Percentiles rank a stretch among this genome's conserved stretches.
phyloP scores from a whole-genome alignment of 2,329 filamentous ascomycete genomes.

The Aspergillus tamarii region DNA sequence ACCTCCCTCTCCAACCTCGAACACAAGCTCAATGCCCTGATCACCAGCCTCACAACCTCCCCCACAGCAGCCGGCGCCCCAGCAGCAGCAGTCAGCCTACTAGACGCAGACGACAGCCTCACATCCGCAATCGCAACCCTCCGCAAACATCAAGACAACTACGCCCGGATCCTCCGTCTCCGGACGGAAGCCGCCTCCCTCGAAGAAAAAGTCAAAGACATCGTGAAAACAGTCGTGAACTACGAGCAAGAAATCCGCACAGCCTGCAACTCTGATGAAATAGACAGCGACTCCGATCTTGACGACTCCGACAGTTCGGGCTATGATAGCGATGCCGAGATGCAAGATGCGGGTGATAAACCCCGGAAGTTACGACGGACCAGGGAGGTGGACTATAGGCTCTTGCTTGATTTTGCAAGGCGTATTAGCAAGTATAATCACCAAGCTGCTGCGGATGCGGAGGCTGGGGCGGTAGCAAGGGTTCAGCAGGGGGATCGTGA shows the following conservation, averaged over 20 bases:
- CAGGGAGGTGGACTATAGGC: conserved; percentile 47
- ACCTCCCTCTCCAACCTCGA: conserved; percentile 45
- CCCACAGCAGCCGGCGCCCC: conserved; percentile 49
- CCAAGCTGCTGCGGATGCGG: conserved; percentile 48
- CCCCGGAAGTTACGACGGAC: conserved; percentile 18
- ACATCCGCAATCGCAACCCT: conserved; percentile 46
- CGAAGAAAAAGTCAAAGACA: conserved; percentile 45
- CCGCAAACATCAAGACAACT: conserved; percentile 49
- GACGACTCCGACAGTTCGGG: not conserved
- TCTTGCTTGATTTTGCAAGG: conserved; percentile 49
- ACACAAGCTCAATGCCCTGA: conserved; percentile 45
- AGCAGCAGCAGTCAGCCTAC: conserved; percentile 42
- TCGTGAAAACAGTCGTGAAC: conserved; percentile 43
- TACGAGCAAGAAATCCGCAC: conserved; percentile 45
- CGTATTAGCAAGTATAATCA: conserved; percentile 53
- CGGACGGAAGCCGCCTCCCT: conserved; percentile 44
- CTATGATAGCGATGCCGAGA: not conserved
- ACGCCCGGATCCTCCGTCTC: conserved; percentile 44
- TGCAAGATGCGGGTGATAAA: not conserved
- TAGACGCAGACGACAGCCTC: conserved; percentile 47
- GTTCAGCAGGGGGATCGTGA: conserved; percentile 27
- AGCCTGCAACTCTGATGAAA: conserved; percentile 33
- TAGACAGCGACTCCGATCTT: conserved; percentile 20
- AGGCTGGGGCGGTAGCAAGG: conserved; percentile 29
- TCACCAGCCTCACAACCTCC: conserved; percentile 46